Evolutionary conservation across 75 land plant species (phyloP).

Genomic region (Pinus taeda): DNA sequence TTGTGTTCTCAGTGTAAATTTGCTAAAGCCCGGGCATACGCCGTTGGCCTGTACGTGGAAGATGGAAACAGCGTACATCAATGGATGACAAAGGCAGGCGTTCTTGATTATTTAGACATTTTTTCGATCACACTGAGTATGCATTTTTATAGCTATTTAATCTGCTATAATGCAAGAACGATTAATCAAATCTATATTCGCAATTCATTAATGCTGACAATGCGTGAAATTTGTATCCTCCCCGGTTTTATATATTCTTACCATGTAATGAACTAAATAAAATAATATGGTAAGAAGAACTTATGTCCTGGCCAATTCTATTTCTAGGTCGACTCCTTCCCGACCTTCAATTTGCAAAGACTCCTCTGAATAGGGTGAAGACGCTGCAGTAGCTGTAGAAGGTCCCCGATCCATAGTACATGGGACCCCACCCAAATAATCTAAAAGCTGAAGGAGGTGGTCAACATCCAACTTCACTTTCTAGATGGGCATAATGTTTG

Average conservation of each 20-base stretch:
- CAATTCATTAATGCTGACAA: neutral
- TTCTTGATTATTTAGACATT: neutral
- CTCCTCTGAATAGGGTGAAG: neutral
- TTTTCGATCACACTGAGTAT: neutral
- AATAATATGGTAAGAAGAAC: neutral
- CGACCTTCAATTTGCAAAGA: neutral
- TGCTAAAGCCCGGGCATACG: conserved; percentile 40
- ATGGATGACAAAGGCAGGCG: neutral
- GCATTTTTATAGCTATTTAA: neutral
- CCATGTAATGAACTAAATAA: neutral
- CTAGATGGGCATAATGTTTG: too few relatives aligned
- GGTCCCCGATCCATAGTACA: too few relatives aligned
- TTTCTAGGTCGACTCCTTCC: neutral
- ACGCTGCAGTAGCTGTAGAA: too few relatives aligned
- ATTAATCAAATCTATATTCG: neutral
- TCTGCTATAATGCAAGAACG: too few relatives aligned
- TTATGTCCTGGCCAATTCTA: neutral
- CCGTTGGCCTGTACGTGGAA: conserved; percentile 32
- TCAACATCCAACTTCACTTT: too few relatives aligned
- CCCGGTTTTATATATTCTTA: neutral
- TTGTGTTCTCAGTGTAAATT: conserved; percentile 23
- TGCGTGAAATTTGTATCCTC: neutral
- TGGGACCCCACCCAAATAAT: too few relatives aligned
- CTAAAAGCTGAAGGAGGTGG: too few relatives aligned
- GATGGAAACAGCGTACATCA: conserved; percentile 15